Evolutionary conservation across 495 filamentous ascomycete genomes (phyloP), one percentile per base, ranked within the genome.

Genomic region (Schizothecium vesticola): DNA sequence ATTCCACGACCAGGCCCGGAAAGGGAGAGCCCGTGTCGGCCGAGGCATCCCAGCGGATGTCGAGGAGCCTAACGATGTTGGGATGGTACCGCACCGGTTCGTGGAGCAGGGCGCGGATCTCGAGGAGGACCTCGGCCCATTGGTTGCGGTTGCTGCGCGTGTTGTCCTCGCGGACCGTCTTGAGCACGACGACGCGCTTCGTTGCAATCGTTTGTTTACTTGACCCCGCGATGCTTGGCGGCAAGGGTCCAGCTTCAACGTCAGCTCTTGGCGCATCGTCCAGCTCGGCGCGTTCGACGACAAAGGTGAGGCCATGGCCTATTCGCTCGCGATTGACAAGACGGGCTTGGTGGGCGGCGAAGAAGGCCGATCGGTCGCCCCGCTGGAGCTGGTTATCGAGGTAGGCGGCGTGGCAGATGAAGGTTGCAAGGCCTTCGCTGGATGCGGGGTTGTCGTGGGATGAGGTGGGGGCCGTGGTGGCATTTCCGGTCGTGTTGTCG

Each of bases 21-120:
- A 67, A 73, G 16, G 61, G 43, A 1, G 67, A 70, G 6, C 60
- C 69, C 2, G 64, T 68, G 33, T 68, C 71, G 31, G 36, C 56
- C 3, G 65, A 57, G 1, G 60, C n/a, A 16, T 64, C 63, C 69
- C 69, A 71, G 19, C 61, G 33, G 22, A 71, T 65, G n/a, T 68
- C 69, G 7, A 71, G 69, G 19, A 71, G 61, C 19, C 66, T 24
- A 24, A 71, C 69, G 26, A 71, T 71, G 31, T 71, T 71, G 31
- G 69, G 69, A 21, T 71, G 69, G 56, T 71, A 71, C 3, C 66
- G 69, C 25, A 71, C 36, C 2, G 62, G 67, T 25, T 67, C 31
- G 31, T 71, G 66, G 8, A 68, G 66, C 51, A 71, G 55, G 25
- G 64, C 63, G 23, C 68, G 28, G 26, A 64, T 66, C 24, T 68